Conservation (phyloP, 1,284 basidiomycete genomes). For the Meripilus lineatus region DNA sequence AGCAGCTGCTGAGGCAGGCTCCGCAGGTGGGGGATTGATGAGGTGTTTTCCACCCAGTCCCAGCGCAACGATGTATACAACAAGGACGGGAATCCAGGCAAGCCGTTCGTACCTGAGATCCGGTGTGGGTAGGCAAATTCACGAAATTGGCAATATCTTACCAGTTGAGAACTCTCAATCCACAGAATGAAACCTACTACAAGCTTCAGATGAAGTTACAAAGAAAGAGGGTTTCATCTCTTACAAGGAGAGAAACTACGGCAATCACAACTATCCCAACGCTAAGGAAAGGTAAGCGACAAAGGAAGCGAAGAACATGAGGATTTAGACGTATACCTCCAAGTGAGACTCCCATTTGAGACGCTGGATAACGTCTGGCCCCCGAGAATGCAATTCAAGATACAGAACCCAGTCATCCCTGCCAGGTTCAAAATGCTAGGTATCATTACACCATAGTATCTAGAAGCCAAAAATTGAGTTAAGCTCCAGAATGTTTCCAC, state of each 20-base stretch:
- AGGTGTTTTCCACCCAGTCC: conserved; percentile 72
- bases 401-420: conserved; percentile 62
- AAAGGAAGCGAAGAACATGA: background rate
- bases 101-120: conserved; percentile 63
- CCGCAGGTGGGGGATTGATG: conserved; percentile 33
- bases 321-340: conserved; percentile 44
- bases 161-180: conserved; percentile 72
- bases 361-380: conserved; percentile 73
- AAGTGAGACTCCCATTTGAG: conserved; percentile 55
- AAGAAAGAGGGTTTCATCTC: no score
- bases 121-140: conserved; percentile 1
- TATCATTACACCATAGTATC: conserved; percentile 57
- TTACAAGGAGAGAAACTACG: conserved; percentile 67
- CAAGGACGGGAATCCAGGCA: conserved; percentile 75
- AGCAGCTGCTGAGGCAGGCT: conserved; percentile 46
- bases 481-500: background rate
- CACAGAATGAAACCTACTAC: conserved; percentile 71
- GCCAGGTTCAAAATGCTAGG: conserved; percentile 60
- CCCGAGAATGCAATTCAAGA: conserved; percentile 73
- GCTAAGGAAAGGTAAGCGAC: conserved; percentile 29
- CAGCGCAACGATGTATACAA: conserved; percentile 72
- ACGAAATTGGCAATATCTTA: conserved; percentile 17
- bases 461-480: background rate
- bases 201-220: conserved; percentile 1
- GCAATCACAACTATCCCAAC: conserved; percentile 89